Evolutionary conservation across 2,329 filamentous ascomycete genomes (phyloP).

Genomic region (Cryphonectria radicalis): DNA sequence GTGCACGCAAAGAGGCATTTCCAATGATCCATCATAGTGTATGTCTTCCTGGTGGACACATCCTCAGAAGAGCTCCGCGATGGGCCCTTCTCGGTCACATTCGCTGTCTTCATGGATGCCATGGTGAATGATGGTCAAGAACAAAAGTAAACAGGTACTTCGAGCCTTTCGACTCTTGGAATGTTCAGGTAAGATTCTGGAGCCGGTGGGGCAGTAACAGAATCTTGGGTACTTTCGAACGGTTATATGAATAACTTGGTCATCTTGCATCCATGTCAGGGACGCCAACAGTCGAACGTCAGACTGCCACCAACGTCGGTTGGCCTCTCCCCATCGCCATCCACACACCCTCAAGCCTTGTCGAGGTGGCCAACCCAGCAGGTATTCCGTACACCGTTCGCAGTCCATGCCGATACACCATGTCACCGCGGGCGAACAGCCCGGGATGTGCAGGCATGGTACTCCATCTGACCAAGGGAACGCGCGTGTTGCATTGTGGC

Average conservation of each 20-base stretch:
- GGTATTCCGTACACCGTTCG: background rate
- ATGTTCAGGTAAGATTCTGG: background rate
- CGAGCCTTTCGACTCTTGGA: background rate
- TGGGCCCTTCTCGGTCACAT: background rate
- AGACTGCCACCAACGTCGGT: background rate
- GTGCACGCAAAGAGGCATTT: constrained; percentile 47
- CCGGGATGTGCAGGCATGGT: background rate
- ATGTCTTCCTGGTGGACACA: background rate
- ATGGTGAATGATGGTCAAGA: background rate
- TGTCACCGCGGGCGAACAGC: background rate
- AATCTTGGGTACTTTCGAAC: background rate
- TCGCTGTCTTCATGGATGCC: constrained; percentile 11
- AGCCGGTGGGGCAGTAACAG: background rate
- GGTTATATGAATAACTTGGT: background rate
- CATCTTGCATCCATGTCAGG: background rate
- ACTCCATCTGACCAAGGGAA: background rate
- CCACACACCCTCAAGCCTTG: background rate
- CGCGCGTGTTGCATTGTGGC: constrained; percentile 4
- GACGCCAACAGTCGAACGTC: background rate
- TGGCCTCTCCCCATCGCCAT: background rate
- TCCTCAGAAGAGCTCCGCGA: background rate
- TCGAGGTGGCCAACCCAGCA: background rate
- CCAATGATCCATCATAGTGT: constrained; percentile 37
- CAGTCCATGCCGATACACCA: background rate
- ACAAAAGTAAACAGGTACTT: background rate